phyloP scores from a whole-genome alignment of 2,329 filamentous ascomycete genomes.

The Aspergillus aculeatinus region DNA sequence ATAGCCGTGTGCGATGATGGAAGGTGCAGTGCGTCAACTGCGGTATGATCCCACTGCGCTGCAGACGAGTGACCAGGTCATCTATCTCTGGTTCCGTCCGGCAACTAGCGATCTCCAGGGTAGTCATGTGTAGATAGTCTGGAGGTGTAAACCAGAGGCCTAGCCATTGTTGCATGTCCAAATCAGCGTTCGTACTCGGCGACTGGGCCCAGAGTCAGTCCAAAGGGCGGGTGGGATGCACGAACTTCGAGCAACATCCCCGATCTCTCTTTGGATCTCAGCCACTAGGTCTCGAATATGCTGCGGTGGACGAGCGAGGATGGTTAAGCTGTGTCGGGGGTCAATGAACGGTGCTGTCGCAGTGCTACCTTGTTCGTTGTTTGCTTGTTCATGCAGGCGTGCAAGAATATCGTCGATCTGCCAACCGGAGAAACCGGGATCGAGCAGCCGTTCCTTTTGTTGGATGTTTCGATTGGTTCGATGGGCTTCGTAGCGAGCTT shows the following conservation, averaged over 20 bases:
- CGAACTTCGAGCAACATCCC: slow-evolving; percentile 67
- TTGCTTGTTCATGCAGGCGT: slow-evolving; percentile 55
- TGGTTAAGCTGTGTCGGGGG: slow-evolving; percentile 75
- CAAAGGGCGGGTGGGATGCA: slow-evolving; percentile 15
- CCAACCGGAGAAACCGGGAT: slow-evolving; percentile 66
- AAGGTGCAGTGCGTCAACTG: slow-evolving; percentile 66
- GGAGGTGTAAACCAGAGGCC: slow-evolving; percentile 84
- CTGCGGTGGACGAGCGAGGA: slow-evolving; percentile 81
- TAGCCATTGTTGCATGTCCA: slow-evolving; percentile 33
- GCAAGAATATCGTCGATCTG: slow-evolving; percentile 73
- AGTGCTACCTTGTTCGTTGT: not conserved
- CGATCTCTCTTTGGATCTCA: slow-evolving; percentile 67
- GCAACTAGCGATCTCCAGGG: slow-evolving; percentile 80
- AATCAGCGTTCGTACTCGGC: not conserved
- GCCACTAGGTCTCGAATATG: slow-evolving; percentile 67
- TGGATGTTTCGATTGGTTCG: slow-evolving; percentile 72
- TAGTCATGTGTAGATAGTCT: slow-evolving; percentile 77
- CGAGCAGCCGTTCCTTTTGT: slow-evolving; percentile 72
- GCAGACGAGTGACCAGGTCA: slow-evolving; percentile 58
- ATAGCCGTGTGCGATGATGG: slow-evolving; percentile 67
- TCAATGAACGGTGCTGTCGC: slow-evolving; percentile 66
- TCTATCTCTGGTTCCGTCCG: slow-evolving; percentile 68
- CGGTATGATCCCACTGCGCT: slow-evolving; percentile 51
- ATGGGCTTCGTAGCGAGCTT: slow-evolving; percentile 71
- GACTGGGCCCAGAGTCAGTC: not conserved